Evolutionary conservation across 1,284 basidiomycete genomes (phyloP).

Genomic region (Bondarzewia mesenterica): DNA sequence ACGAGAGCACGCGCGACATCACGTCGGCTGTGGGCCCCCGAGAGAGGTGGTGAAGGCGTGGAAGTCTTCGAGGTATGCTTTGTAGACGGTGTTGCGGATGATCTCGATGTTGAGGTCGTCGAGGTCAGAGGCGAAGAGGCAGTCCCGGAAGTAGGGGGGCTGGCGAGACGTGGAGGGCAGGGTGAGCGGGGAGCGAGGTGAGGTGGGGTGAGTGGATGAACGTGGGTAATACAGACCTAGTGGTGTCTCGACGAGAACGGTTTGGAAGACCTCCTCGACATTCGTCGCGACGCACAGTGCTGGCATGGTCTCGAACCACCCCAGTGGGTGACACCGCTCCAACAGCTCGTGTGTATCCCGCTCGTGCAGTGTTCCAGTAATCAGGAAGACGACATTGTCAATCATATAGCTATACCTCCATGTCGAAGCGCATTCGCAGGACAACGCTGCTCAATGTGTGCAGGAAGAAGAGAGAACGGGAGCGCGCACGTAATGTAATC

Average conservation of each 20-base stretch:
- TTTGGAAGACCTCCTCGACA: slow-evolving; percentile 98
- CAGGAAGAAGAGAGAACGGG: too few species aligned
- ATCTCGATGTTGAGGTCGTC: slow-evolving; percentile 99
- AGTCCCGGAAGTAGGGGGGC: slow-evolving; percentile 97
- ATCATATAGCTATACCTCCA: slow-evolving; percentile 97
- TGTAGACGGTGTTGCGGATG: slow-evolving; percentile 99
- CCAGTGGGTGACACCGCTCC: slow-evolving; percentile 95
- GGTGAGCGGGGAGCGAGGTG: too few species aligned
- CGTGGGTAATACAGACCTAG: slow-evolving; percentile 53
- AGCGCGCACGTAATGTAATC: slow-evolving; percentile 96
- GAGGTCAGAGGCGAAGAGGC: slow-evolving; percentile 90
- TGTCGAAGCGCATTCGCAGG: slow-evolving; percentile 1
- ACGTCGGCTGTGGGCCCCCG: slow-evolving; percentile 83
- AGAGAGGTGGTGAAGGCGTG: slow-evolving; percentile 77
- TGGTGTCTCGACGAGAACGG: slow-evolving; percentile 95
- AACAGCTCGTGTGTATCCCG: slow-evolving; percentile 96
- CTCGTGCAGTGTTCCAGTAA: slow-evolving; percentile 96
- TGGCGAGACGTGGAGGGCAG: slow-evolving; percentile 21
- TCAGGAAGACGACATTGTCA: slow-evolving; percentile 97
- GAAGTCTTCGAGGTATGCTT: slow-evolving; percentile 98
- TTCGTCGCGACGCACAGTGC: slow-evolving; percentile 98
- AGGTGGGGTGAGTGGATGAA: neutral
- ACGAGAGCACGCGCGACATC: slow-evolving; percentile 86
- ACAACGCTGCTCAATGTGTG: neutral
- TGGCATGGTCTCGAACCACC: slow-evolving; percentile 97